Conservation (phyloP, 441 rosid genomes). For the Flueggea neowawraea region DNA sequence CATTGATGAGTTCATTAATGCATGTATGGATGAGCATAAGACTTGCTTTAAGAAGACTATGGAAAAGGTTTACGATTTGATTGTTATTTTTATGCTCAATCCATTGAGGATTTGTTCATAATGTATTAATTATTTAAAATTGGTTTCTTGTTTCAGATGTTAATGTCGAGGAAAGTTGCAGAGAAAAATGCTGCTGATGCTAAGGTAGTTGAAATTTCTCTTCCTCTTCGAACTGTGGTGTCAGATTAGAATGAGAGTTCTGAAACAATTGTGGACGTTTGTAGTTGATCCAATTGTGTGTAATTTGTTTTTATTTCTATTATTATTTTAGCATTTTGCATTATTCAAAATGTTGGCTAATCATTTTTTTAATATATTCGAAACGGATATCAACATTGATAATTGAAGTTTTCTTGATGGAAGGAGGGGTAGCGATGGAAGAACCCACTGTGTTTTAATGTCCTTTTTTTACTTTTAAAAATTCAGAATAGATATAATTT, state of each 20-base stretch:
- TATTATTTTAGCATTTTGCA: too few relatives aligned
- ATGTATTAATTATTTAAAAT: neutral
- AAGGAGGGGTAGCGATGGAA: too few relatives aligned
- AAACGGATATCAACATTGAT: too few relatives aligned
- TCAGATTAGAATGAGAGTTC: conserved; percentile 24
- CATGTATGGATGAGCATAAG: conserved; percentile 92
- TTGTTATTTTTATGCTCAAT: neutral
- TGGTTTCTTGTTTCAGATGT: conserved; percentile 21
- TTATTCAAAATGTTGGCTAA: too few relatives aligned
- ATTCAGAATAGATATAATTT: too few relatives aligned
- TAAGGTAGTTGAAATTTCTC: conserved; percentile 58
- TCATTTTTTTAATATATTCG: too few relatives aligned
- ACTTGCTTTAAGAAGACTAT: conserved; percentile 75
- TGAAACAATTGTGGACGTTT: too few relatives aligned
- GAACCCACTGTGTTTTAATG: too few relatives aligned
- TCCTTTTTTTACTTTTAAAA: too few relatives aligned
- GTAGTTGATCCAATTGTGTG: too few relatives aligned
- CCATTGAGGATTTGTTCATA: neutral
- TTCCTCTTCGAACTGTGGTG: conserved; percentile 54
- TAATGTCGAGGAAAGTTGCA: conserved; percentile 21
- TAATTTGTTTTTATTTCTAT: too few relatives aligned
- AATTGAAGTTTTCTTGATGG: too few relatives aligned
- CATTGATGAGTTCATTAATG: conserved; percentile 76
- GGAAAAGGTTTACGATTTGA: conserved; percentile 43
- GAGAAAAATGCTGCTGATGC: conserved; percentile 34